Conservation (phyloP, 805 yeast genomes). For the Cyberlindnera mississippiensis region DNA sequence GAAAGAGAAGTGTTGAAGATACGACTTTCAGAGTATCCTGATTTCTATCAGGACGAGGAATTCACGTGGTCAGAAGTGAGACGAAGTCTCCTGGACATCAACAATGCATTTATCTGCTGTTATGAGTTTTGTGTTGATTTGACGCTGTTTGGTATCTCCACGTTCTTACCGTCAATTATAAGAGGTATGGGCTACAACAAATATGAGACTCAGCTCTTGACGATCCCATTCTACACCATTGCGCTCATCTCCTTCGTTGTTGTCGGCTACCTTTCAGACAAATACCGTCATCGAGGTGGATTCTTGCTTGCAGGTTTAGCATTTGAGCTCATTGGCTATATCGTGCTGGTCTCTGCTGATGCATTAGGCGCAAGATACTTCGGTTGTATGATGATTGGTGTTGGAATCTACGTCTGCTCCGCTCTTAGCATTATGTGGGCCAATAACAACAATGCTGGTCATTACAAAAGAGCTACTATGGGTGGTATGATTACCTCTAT, state of each 20-base stretch:
- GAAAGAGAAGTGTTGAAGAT: slow-evolving; percentile 35
- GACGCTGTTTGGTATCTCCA: slow-evolving; percentile 41
- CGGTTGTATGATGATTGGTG: slow-evolving; percentile 36
- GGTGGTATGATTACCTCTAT: slow-evolving; percentile 34
- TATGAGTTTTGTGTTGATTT: slow-evolving; percentile 44
- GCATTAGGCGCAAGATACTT: slow-evolving; percentile 35
- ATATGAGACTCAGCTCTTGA: slow-evolving; percentile 39
- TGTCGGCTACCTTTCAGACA: slow-evolving; percentile 32
- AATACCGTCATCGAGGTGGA: slow-evolving; percentile 31
- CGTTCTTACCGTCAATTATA: slow-evolving; percentile 43
- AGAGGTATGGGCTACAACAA: slow-evolving; percentile 40
- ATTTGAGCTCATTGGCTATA: slow-evolving; percentile 32
- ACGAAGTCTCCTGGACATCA: slow-evolving; percentile 36
- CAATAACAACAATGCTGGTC: slow-evolving; percentile 38
- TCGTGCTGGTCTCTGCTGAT: slow-evolving; percentile 31
- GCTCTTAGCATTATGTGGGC: slow-evolving; percentile 38
- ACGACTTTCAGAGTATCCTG: slow-evolving; percentile 34
- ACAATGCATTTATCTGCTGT: slow-evolving; percentile 32
- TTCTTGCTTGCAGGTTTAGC: slow-evolving; percentile 33
- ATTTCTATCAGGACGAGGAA: slow-evolving; percentile 34
- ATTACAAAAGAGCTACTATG: slow-evolving; percentile 38
- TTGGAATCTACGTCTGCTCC: slow-evolving; percentile 38
- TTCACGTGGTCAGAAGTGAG: slow-evolving; percentile 35
- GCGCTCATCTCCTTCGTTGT: slow-evolving; percentile 31
- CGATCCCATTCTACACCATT: slow-evolving; percentile 40